These are phyloP conservation scores for Flammula alnicola DNA, from an alignment of 1,284 basidiomycete species.

Conservation along the genomic window DNA sequence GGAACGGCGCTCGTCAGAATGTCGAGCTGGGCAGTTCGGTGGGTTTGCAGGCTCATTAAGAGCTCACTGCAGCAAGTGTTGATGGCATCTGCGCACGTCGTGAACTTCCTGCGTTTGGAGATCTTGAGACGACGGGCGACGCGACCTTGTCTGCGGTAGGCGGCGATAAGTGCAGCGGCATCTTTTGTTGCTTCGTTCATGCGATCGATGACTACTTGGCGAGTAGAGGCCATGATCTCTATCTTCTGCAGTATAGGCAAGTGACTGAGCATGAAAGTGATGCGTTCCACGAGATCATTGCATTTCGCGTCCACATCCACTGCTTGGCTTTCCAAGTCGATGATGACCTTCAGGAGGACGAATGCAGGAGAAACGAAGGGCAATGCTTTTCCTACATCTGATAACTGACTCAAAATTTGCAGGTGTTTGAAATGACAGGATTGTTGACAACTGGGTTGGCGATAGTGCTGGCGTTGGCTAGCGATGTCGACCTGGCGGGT, in stretches of 20 bases:
- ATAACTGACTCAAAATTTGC: slow-evolving; percentile 33
- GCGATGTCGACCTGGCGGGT: slow-evolving; percentile 8
- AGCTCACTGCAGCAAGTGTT: slow-evolving; percentile 40
- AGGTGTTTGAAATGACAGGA: slow-evolving; percentile 31
- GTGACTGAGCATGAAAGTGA: slow-evolving; percentile 44
- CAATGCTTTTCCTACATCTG: slow-evolving; percentile 38
- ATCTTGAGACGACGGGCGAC: slow-evolving; percentile 38
- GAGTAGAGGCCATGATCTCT: slow-evolving; percentile 35
- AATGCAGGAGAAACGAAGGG: slow-evolving; percentile 44
- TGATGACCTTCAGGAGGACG: slow-evolving; percentile 41
- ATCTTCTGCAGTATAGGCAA: slow-evolving; percentile 37
- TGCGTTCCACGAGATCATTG: slow-evolving; percentile 41
- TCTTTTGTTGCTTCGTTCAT: slow-evolving; percentile 31
- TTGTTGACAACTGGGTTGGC: slow-evolving; percentile 19
- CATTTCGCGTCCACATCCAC: slow-evolving; percentile 43
- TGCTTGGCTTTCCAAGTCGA: slow-evolving; percentile 41
- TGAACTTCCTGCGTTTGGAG: slow-evolving; percentile 38
- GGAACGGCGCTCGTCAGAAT: slow-evolving; percentile 39
- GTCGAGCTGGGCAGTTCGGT: slow-evolving; percentile 39
- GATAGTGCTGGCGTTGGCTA: slow-evolving; percentile 12
- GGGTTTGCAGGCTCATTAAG: slow-evolving; percentile 43
- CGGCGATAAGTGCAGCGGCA: slow-evolving; percentile 36
- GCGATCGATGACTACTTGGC: slow-evolving; percentile 33
- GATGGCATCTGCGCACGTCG: slow-evolving; percentile 28
- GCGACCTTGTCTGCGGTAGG: slow-evolving; percentile 38